Evolutionary conservation across 306 rosid species (phyloP).

Genomic region (Vigna unguiculata): DNA sequence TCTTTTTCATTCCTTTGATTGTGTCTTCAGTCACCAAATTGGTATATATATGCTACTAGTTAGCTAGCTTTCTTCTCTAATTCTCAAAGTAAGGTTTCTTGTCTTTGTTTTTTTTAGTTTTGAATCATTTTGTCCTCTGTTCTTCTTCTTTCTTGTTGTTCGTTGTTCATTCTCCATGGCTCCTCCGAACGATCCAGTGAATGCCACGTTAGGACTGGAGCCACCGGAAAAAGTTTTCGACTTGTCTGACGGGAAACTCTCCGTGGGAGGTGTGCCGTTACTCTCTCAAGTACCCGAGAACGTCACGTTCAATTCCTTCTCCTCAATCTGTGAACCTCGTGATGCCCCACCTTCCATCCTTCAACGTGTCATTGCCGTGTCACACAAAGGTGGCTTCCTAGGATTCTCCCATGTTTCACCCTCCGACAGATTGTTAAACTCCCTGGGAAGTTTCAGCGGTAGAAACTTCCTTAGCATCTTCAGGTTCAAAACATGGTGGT

Average conservation of each 20-base stretch:
- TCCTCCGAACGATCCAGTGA: constrained; percentile 59
- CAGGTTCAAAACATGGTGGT: constrained; percentile 98
- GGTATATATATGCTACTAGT: neutral
- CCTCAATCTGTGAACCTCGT: constrained; percentile 50
- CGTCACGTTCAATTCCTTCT: constrained; percentile 68
- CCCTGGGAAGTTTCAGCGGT: constrained; percentile 63
- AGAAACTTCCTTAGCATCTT: constrained; percentile 75
- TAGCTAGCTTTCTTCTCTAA: neutral
- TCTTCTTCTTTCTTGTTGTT: neutral
- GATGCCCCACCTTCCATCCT: constrained; percentile 67
- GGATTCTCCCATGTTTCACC: constrained; percentile 62
- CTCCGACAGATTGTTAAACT: constrained; percentile 65
- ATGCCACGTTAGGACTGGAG: constrained; percentile 13
- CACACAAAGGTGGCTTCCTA: constrained; percentile 82
- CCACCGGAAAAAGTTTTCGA: constrained; percentile 49
- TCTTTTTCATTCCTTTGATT: neutral
- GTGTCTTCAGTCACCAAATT: no score
- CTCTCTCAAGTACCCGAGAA: constrained; percentile 71
- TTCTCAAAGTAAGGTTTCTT: constrained; percentile 3
- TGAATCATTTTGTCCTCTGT: neutral
- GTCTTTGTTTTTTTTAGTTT: neutral
- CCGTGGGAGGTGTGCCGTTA: constrained; percentile 60
- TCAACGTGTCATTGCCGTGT: constrained; percentile 53
- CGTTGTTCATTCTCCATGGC: constrained; percentile 55
- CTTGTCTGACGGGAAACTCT: constrained; percentile 60